Base-by-base conservation (phyloP, 495 filamentous ascomycete species). In the Hypoxylon cercidicola region DNA sequence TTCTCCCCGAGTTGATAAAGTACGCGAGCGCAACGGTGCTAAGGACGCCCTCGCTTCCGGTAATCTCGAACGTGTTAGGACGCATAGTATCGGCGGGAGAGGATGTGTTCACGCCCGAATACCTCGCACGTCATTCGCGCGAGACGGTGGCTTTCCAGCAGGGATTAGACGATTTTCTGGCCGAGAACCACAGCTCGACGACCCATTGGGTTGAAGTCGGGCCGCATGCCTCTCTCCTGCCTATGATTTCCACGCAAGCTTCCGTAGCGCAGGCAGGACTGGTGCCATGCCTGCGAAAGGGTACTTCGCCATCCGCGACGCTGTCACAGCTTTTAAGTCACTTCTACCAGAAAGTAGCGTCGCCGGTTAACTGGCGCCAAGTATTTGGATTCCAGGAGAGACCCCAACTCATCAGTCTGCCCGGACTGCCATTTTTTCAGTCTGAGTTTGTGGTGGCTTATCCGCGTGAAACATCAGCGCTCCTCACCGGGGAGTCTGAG, bases 121-220 rank as follows among this genome's bases (percentile, higher is more conserved):
- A 55, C 19, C 19, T 55, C 10, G 52, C n/a, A 9, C 39, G 52
- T 19, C 52, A 55, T 16, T 45, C 52, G 15, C 52, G 52, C 19
- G 18, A 55, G 30, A 45, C 40, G 25, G 52, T 55, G 12, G 52
- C 52, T 15, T 55, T 55, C 30, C 52, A 55, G 30, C 39, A 55
- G 43, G 52, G 52, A 11, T 30, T 55, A 13, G 52, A 34, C 8
- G 52, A 55, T n/a, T 55, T 45, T 18, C 19, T 45, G 25, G 25
- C 7, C 16, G 39, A 45, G 19, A 6, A 19, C 19, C 32, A n/a
- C 23, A 34, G 23, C 52, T 16, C 43, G 18, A 23, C 43, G 20
- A 45, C 43, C 19, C 43, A 45, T 18, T 45, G 43, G 43, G 9
- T 45, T 11, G 43, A 45, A 23, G 15, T 45, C 7, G 43, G 43